These are phyloP conservation scores for Eucalyptus microcorys DNA, from an alignment of 345 rosid species.

Conservation along the genomic window DNA sequence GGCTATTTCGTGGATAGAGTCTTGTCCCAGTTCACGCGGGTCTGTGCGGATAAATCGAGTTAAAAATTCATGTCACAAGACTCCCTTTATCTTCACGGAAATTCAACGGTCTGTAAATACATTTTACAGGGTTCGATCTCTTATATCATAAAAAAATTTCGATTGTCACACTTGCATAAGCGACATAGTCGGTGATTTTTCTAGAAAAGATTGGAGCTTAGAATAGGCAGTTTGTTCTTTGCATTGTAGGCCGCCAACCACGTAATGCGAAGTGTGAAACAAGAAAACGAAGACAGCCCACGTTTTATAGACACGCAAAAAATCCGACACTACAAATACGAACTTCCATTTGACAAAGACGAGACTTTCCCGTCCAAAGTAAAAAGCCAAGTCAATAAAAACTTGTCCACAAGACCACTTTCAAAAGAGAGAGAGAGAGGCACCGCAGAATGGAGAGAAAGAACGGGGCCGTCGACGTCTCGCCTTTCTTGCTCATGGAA, in stretches of 20 bases:
- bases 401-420: neutral
- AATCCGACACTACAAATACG: neutral
- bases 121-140: neutral
- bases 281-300: neutral
- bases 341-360: neutral
- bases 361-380: neutral
- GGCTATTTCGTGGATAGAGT: rapidly evolving
- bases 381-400: neutral
- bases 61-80: neutral
- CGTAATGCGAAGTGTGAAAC: neutral
- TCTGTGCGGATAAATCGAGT: neutral
- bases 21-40: neutral
- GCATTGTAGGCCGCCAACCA: neutral
- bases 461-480: neutral
- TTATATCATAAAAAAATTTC: too few relatives aligned
- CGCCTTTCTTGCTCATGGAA: neutral
- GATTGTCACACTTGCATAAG: neutral
- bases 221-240: neutral
- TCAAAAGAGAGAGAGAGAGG: neutral
- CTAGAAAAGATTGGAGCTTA: neutral
- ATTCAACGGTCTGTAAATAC: neutral
- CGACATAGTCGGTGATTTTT: neutral
- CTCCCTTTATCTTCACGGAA: neutral
- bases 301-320: neutral
- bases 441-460: neutral